These are phyloP conservation scores for Geosmithia flava DNA, from an alignment of 2,329 filamentous ascomycete species.

Conservation along the genomic window DNA sequence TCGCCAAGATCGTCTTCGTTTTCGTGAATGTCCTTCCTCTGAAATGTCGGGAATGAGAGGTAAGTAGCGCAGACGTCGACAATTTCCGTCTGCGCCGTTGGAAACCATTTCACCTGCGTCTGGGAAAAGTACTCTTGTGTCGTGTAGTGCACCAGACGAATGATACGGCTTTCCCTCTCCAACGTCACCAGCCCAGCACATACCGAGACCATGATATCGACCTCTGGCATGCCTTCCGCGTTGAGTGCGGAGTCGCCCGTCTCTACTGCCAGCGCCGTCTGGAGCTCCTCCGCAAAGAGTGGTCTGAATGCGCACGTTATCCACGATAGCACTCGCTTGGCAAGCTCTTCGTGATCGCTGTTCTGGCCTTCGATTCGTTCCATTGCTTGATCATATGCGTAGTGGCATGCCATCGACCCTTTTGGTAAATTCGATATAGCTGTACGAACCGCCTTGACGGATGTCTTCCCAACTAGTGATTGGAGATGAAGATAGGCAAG, in stretches of 20 bases:
- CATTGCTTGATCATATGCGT: slow-evolving; percentile 28
- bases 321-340: slow-evolving; percentile 25
- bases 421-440: slow-evolving; percentile 16
- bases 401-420: slow-evolving; percentile 17
- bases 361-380: slow-evolving; percentile 26
- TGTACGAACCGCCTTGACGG: slow-evolving; percentile 16
- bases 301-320: slow-evolving; percentile 21
- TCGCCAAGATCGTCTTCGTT: no score
- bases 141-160: slow-evolving; percentile 31
- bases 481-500: slow-evolving; percentile 9
- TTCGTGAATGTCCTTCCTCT: not conserved
- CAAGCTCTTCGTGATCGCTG: slow-evolving; percentile 16
- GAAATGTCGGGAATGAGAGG: slow-evolving; percentile 14
- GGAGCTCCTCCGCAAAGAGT: slow-evolving; percentile 21
- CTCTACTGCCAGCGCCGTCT: slow-evolving; percentile 27
- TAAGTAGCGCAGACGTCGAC: slow-evolving; percentile 19
- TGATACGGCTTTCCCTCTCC: slow-evolving; percentile 21
- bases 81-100: slow-evolving; percentile 14
- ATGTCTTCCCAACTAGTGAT: slow-evolving; percentile 7
- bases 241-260: slow-evolving; percentile 13
- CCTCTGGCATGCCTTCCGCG: slow-evolving; percentile 17
- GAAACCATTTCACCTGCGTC: slow-evolving; percentile 15
- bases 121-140: slow-evolving; percentile 28
- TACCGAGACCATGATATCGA: slow-evolving; percentile 19
- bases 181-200: slow-evolving; percentile 28